Percentiles rank a stretch among this genome's conserved stretches.
Evolutionary conservation across 176 grass and related monocot genomes (phyloP).

Genomic region (Oryza australiensis): DNA sequence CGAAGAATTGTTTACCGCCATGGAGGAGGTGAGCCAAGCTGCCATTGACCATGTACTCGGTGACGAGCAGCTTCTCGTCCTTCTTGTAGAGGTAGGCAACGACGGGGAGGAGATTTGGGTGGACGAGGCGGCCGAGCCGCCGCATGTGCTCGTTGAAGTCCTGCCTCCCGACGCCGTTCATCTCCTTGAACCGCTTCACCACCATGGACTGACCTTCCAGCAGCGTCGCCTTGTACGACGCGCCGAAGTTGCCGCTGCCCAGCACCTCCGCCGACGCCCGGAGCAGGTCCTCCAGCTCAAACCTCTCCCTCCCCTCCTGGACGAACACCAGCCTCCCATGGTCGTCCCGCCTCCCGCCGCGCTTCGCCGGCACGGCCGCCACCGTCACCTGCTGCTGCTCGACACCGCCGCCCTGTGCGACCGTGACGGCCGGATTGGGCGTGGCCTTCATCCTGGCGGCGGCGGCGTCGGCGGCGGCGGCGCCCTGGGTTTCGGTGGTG

Average conservation of each 20-base stretch:
- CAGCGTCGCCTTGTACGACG: constrained; percentile 81
- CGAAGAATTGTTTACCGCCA: constrained; percentile 15
- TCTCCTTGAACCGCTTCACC: constrained; percentile 89
- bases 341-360: constrained; percentile 42
- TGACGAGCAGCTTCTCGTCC: constrained; percentile 86
- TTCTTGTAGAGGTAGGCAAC: constrained; percentile 89
- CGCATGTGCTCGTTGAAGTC: constrained; percentile 94
- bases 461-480: background rate
- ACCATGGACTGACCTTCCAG: constrained; percentile 56
- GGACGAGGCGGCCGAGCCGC: constrained; percentile 59
- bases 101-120: constrained; percentile 82
- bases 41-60: constrained; percentile 68
- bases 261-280: constrained; percentile 79
- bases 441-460: constrained; percentile 19
- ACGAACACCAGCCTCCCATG: constrained; percentile 62
- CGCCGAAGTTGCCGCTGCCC: constrained; percentile 83
- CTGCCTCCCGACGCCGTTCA: constrained; percentile 58
- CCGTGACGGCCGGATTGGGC: constrained; percentile 31
- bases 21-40: constrained; percentile 86
- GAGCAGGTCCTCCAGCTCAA: constrained; percentile 85
- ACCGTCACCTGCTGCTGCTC: constrained; percentile 22
- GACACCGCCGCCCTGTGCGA: constrained; percentile 8
- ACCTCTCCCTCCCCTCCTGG: constrained; percentile 47
- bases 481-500: constrained; percentile 24
- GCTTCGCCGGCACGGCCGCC: constrained; percentile 28